Evolutionary conservation across 345 rosid genomes (phyloP).

Genomic region (Fremontodendron californicum): DNA sequence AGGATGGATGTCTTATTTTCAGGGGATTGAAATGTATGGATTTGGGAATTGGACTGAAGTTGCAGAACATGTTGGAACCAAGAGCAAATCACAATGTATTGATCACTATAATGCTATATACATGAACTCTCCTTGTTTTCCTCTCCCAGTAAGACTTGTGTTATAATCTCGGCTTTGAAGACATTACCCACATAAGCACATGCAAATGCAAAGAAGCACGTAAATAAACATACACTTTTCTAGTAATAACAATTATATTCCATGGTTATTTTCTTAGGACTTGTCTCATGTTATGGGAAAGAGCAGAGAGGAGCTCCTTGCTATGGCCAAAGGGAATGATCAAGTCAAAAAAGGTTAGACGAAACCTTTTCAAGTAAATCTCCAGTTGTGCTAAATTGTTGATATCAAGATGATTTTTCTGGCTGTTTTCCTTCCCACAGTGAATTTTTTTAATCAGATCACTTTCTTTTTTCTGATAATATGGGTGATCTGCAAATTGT

Average conservation of each 20-base stretch:
- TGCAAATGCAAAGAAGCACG: neutral
- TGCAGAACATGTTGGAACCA: slow-evolving; percentile 83
- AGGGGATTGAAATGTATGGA: slow-evolving; percentile 96
- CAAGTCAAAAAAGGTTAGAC: slow-evolving; percentile 55
- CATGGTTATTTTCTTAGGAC: slow-evolving; percentile 42
- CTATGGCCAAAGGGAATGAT: slow-evolving; percentile 58
- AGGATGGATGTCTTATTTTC: slow-evolving; percentile 22
- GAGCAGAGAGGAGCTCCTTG: slow-evolving; percentile 87
- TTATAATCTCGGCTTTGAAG: slow-evolving; percentile 2
- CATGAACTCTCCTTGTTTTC: slow-evolving; percentile 80
- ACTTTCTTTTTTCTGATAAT: neutral
- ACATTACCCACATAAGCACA: neutral
- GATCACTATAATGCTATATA: slow-evolving; percentile 72
- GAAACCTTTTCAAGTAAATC: neutral
- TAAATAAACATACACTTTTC: neutral
- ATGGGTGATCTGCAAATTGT: neutral
- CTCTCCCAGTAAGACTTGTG: slow-evolving; percentile 68
- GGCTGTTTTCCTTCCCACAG: neutral
- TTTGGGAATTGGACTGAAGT: slow-evolving; percentile 96
- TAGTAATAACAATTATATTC: neutral
- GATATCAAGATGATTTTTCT: neutral
- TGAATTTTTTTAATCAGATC: neutral
- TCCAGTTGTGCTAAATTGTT: neutral
- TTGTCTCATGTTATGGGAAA: slow-evolving; percentile 84
- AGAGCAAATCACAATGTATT: slow-evolving; percentile 68